Conservation (phyloP, 148 eudicot species). For the Rhododendron ferrugineum region DNA sequence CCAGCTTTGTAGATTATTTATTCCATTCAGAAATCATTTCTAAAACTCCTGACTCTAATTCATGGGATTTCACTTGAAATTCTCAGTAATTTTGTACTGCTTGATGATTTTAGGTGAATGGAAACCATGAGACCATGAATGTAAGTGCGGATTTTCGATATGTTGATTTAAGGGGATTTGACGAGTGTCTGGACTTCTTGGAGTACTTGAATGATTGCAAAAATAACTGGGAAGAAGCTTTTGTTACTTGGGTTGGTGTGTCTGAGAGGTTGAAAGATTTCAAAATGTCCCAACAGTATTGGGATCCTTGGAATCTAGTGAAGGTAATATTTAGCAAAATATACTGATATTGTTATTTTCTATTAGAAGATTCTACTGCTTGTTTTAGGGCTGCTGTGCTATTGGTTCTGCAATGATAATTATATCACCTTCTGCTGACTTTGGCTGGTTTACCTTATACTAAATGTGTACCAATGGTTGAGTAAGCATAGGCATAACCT, state of each 20-base stretch:
- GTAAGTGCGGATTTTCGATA: constrained; percentile 89
- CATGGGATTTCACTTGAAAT: neutral
- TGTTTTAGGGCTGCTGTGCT: neutral
- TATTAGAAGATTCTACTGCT: neutral
- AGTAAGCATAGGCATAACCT: neutral
- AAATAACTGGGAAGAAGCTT: constrained; percentile 83
- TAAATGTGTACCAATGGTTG: neutral
- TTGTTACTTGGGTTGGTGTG: constrained; percentile 56
- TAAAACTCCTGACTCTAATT: neutral
- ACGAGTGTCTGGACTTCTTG: constrained; percentile 79
- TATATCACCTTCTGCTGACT: neutral
- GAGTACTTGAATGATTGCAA: constrained; percentile 66
- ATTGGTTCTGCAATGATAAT: neutral
- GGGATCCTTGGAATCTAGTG: constrained; percentile 86
- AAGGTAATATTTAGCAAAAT: constrained; percentile 47
- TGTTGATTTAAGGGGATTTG: constrained; percentile 84
- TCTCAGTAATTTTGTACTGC: neutral
- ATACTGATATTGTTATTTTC: neutral
- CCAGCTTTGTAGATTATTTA: neutral
- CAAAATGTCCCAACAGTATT: constrained; percentile 38
- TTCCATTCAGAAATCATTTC: neutral
- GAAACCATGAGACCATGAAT: constrained; percentile 97
- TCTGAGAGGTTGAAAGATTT: constrained; percentile 60
- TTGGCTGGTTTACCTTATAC: neutral
- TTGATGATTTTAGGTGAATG: constrained; percentile 58